A percentile compares a stretch with the other conserved stretches of the same genome.
These are phyloP conservation scores for Tolypocladium paradoxum DNA, from an alignment of 2,329 filamentous ascomycete species.

Conservation along the genomic window DNA sequence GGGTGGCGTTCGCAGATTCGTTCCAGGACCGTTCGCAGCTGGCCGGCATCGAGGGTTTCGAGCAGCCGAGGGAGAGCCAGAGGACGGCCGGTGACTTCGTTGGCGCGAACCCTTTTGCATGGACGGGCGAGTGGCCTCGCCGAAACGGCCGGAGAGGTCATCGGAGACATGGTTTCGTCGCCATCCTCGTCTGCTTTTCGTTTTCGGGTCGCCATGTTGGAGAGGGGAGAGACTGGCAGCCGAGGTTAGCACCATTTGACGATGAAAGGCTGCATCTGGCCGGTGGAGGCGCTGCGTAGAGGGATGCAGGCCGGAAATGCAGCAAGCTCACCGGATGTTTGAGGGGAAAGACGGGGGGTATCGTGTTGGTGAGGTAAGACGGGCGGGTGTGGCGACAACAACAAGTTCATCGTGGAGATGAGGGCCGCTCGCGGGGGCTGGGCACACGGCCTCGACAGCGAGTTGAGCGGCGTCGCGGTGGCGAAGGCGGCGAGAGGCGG, in stretches of 20 bases:
- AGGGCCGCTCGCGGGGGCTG: constrained; percentile 2
- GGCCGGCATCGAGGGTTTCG: constrained; percentile 79
- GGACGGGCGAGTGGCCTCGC: constrained; percentile 56
- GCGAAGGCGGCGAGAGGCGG: background rate
- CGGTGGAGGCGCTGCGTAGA: background rate
- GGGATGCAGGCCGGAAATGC: background rate
- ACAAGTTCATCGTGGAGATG: constrained; percentile 44
- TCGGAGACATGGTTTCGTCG: constrained; percentile 85
- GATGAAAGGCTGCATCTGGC: background rate
- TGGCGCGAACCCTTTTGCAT: constrained; percentile 50
- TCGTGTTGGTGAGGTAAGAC: constrained; percentile 50
- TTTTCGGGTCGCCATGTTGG: constrained; percentile 54
- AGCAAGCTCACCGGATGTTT: constrained; percentile 41
- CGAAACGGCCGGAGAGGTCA: constrained; percentile 66
- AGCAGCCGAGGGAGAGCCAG: constrained; percentile 61
- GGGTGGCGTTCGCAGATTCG: constrained; percentile 86
- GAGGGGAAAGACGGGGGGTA: constrained; percentile 40
- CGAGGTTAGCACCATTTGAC: constrained; percentile 9
- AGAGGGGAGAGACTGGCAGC: constrained; percentile 31
- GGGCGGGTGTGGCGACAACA: constrained; percentile 49
- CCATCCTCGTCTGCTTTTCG: constrained; percentile 74
- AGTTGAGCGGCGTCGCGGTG: background rate
- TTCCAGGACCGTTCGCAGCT: constrained; percentile 77
- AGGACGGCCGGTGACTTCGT: constrained; percentile 54
- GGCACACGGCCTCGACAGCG: background rate